phyloP scores from a whole-genome alignment of 768 basidiomycete species.

The Tephrocybe sp. region DNA sequence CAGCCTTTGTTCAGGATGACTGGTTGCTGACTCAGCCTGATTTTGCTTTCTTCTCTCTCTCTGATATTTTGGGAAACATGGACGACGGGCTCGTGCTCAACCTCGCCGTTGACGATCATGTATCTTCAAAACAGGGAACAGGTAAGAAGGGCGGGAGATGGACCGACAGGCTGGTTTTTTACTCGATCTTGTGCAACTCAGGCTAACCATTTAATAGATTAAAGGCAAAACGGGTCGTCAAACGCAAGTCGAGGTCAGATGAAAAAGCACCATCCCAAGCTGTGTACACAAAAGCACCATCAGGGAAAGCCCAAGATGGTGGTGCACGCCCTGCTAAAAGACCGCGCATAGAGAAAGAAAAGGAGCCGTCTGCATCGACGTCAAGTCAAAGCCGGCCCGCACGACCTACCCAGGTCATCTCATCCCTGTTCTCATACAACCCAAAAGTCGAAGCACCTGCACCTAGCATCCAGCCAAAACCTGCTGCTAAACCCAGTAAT shows the following conservation, averaged over 20 bases:
- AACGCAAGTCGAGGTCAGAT: slow-evolving; percentile 52
- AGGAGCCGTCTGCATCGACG: slow-evolving; percentile 20
- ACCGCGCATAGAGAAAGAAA: slow-evolving; percentile 22
- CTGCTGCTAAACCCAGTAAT: slow-evolving; percentile 65
- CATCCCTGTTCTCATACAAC: slow-evolving; percentile 86
- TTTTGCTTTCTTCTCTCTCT: slow-evolving; percentile 2
- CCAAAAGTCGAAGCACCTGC: slow-evolving; percentile 58
- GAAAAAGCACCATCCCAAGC: slow-evolving; percentile 21
- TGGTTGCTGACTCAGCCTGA: slow-evolving; percentile 26
- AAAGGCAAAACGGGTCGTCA: slow-evolving; percentile 71
- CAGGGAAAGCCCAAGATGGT: slow-evolving; percentile 16
- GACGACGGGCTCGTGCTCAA: slow-evolving; percentile 80
- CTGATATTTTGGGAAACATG: slow-evolving; percentile 33
- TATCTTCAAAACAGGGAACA: slow-evolving; percentile 20
- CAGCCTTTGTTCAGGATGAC: slow-evolving; percentile 7
- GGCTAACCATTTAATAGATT: slow-evolving; percentile 43
- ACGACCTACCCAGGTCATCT: slow-evolving; percentile 67
- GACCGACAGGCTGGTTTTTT: slow-evolving; percentile 66
- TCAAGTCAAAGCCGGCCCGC: slow-evolving; percentile 23
- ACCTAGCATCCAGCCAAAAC: slow-evolving; percentile 20
- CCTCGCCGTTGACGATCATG: slow-evolving; percentile 45
- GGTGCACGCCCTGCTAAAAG: slow-evolving; percentile 48
- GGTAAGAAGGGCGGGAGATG: slow-evolving; percentile 66
- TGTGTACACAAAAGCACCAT: slow-evolving; percentile 19
- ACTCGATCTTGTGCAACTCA: slow-evolving; percentile 12